Evolutionary conservation across 257 asterid genomes (phyloP), one percentile per base, ranked within the genome.

Genomic region (Sherardia arvensis): DNA sequence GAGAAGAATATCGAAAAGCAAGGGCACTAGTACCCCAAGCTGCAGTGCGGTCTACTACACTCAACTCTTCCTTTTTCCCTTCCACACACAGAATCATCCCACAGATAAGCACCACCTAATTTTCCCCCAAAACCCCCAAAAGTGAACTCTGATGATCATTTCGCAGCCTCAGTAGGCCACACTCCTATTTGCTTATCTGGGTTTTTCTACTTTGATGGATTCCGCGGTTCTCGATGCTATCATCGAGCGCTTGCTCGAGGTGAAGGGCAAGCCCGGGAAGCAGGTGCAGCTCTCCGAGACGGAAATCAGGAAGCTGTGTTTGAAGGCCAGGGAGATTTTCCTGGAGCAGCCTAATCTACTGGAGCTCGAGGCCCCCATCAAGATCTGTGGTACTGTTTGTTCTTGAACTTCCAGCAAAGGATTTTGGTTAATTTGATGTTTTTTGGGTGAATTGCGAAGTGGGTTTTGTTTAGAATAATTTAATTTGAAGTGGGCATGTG

Each of bases 351-450:
- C 96, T 36, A 91, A 87, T 84, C 98, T 87, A 57, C 96, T 91
- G 59, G 95, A 91, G 72, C 87, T 90, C n/a, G 93, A 85, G 58
- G 96, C 97, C 15, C 97, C 97, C 38, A 83, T 90, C 77, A 90
- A 84, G 95, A 90, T 90, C 72, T 87, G 93, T 47, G 97, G 97
- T 87, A 71, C 14, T 22, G 9, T 59, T 18, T 22, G 9, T 59
- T 61, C 62, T 67, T 63, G 22, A 56, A 47, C 34, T 15, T 57
- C 55, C 32, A n/a, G 49, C 14, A 15, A 30, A 1, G 1, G 18
- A 18, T 22, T 57, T 34, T 4, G 22, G 4, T 22, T 69, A 33
- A 14, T 43, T 21, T 43, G 36, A 38, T 48, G 47, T 56, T 38
- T 45, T 58, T 29, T 15, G 30, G 10, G 3, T 6, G n/a, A 20